Evolutionary conservation across 352 stramenopile species (phyloP).

Genomic region (Phytopythium boreale): DNA sequence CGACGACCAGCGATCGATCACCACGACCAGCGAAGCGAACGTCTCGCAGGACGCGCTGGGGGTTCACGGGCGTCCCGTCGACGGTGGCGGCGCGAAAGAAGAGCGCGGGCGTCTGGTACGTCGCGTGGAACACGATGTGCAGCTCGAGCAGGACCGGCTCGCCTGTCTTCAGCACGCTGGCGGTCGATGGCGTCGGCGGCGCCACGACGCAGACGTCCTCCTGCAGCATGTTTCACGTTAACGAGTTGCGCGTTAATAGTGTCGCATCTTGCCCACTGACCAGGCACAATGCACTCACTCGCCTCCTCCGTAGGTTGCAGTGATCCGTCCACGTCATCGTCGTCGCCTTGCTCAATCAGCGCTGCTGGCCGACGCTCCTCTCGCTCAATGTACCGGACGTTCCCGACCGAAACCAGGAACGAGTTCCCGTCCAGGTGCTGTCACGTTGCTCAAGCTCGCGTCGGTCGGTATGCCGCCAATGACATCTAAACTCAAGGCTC

Average conservation of each 20-base stretch:
- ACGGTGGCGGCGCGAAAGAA: conserved; percentile 52
- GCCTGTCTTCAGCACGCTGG: neutral
- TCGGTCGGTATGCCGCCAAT: too few species aligned
- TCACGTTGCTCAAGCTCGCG: neutral
- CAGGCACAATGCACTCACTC: neutral
- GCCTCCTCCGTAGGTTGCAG: neutral
- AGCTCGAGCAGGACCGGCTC: conserved; percentile 60
- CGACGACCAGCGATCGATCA: conserved; percentile 29
- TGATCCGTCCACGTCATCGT: neutral
- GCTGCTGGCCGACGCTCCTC: conserved; percentile 18
- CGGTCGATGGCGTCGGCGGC: neutral
- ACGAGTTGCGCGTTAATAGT: neutral
- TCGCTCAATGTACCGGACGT: conserved; percentile 14
- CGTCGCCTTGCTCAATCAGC: conserved; percentile 1
- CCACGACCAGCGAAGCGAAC: conserved; percentile 38
- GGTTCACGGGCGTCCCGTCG: conserved; percentile 33
- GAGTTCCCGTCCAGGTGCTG: conserved; percentile 63
- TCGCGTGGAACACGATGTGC: conserved; percentile 78
- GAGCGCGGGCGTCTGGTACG: conserved; percentile 72
- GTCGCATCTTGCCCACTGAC: neutral
- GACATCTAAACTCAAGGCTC: too few species aligned
- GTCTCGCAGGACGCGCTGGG: conserved; percentile 14
- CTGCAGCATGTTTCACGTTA: neutral
- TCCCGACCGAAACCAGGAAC: conserved; percentile 62
- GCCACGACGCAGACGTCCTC: conserved; percentile 10